Evolutionary conservation across 331 rosid species (phyloP).

Genomic region (Spiraea crenata): DNA sequence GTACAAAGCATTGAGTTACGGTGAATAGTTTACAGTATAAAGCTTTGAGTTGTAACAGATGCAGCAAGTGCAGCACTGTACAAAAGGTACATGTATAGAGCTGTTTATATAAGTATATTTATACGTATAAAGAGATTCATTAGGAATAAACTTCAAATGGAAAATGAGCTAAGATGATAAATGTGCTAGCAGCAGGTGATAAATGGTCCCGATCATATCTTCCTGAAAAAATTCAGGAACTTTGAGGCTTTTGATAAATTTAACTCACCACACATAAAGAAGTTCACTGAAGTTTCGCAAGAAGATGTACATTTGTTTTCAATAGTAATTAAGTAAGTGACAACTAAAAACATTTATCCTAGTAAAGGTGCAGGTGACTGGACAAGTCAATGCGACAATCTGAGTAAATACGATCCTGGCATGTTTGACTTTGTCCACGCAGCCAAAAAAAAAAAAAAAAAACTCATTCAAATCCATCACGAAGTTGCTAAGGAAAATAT

Average conservation of each 20-base stretch:
- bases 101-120: neutral
- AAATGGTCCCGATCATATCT: neutral
- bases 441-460: constrained; percentile 25
- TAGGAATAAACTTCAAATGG: neutral
- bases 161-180: neutral
- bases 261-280: neutral
- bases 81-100: neutral
- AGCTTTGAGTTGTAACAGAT: neutral
- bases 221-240: neutral
- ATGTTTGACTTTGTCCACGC: constrained; percentile 14
- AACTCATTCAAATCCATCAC: constrained; percentile 18
- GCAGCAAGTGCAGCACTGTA: neutral
- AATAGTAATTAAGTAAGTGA: neutral
- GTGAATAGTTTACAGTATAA: too few species aligned
- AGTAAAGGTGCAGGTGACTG: constrained; percentile 7
- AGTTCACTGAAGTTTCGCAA: neutral
- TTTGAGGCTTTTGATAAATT: neutral
- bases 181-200: neutral
- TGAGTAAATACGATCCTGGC: neutral
- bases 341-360: neutral
- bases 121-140: neutral
- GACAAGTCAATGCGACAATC: neutral
- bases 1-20: too few species aligned
- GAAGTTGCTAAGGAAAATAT: neutral
- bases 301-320: neutral